phyloP scores from a whole-genome alignment of 371 early-diverging fungal genomes.

The Nematocida sp. region DNA sequence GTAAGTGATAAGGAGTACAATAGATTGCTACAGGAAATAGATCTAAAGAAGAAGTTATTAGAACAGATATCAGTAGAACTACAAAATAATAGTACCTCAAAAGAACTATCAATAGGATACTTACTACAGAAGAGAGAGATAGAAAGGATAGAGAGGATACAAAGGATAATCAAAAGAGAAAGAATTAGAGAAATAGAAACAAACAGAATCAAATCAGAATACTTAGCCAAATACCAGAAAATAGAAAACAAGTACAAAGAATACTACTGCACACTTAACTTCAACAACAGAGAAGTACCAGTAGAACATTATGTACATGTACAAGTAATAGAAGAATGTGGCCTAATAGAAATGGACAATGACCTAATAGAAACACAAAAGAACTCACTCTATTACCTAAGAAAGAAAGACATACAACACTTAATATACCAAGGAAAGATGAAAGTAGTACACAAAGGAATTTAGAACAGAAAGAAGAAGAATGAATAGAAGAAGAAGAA shows the following conservation, averaged over 20 bases:
- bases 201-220: neutral
- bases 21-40: constrained; percentile 1
- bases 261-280: neutral
- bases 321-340: constrained; percentile 24
- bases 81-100: neutral
- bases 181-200: neutral
- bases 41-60: constrained; percentile 6
- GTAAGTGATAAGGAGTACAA: constrained; percentile 4
- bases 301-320: constrained; percentile 32
- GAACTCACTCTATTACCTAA: constrained; percentile 36
- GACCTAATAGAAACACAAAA: constrained; percentile 36
- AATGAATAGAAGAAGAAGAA: no score
- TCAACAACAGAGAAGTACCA: constrained; percentile 24
- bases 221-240: constrained; percentile 15
- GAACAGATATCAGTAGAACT: neutral
- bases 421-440: constrained; percentile 12
- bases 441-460: neutral
- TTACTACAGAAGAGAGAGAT: constrained; percentile 36
- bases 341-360: constrained; percentile 35
- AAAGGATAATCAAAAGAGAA: constrained; percentile 14
- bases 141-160: constrained; percentile 23
- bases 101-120: constrained; percentile 24
- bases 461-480: no score
- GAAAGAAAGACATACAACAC: constrained; percentile 34
- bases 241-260: constrained; percentile 20